phyloP scores from a whole-genome alignment of 2,329 filamentous ascomycete genomes.

The Didymellaceae sp. region DNA sequence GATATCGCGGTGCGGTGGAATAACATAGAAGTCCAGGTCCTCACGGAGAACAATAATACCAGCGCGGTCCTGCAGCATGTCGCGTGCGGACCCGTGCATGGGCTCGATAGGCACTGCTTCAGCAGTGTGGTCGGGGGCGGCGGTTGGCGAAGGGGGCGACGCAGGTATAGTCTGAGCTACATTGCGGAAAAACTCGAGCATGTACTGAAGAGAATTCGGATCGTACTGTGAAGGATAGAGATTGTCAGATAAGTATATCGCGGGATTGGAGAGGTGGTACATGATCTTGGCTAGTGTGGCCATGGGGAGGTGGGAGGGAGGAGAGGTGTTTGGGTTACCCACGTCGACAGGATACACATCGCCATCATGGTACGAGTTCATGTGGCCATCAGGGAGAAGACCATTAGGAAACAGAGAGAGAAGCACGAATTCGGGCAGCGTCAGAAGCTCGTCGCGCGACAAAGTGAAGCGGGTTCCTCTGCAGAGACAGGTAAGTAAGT shows the following conservation, averaged over 20 bases:
- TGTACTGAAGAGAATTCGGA: constrained; percentile 93
- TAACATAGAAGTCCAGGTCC: constrained; percentile 96
- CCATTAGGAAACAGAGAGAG: constrained; percentile 98
- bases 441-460: constrained; percentile 92
- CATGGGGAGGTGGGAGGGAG: constrained; percentile 37
- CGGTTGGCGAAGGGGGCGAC: constrained; percentile 68
- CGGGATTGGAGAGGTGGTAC: constrained; percentile 51
- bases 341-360: constrained; percentile 98
- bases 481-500: constrained; percentile 25
- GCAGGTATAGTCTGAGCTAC: constrained; percentile 95
- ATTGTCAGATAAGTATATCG: constrained; percentile 64
- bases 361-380: constrained; percentile 89
- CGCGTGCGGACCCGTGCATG: constrained; percentile 70
- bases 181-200: constrained; percentile 97
- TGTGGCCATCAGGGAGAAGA: constrained; percentile 94
- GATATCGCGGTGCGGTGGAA: constrained; percentile 85
- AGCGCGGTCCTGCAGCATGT: constrained; percentile 85
- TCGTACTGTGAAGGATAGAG: constrained; percentile 78
- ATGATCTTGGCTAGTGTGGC: constrained; percentile 50
- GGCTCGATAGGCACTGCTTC: constrained; percentile 74
- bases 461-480: constrained; percentile 94
- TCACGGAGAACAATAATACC: constrained; percentile 97
- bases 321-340: constrained; percentile 57
- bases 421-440: constrained; percentile 94
- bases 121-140: constrained; percentile 46